Conservation (phyloP, 768 basidiomycete genomes). For the Lactarius akahatsu region DNA sequence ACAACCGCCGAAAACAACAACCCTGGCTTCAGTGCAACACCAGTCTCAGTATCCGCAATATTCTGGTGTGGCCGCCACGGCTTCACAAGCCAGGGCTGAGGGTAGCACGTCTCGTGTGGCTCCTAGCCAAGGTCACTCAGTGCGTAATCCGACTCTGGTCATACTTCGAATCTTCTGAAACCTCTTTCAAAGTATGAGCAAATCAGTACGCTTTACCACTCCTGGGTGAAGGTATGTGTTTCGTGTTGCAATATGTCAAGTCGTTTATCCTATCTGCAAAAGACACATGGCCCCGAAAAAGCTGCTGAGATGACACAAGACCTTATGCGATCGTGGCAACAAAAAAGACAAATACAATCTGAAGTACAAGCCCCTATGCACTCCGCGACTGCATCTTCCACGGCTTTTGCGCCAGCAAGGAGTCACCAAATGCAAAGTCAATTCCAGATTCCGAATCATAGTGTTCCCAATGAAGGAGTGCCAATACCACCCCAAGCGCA, state of each 20-base stretch:
- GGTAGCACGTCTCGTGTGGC: neutral
- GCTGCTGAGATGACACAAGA: constrained; percentile 8
- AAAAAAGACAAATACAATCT: neutral
- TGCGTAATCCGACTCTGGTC: neutral
- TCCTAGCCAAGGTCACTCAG: neutral
- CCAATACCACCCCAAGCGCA: neutral
- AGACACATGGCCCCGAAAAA: constrained; percentile 10
- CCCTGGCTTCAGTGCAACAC: neutral
- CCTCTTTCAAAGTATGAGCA: constrained; percentile 4
- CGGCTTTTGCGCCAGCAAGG: neutral
- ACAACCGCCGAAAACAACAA: neutral
- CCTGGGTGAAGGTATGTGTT: constrained; percentile 15
- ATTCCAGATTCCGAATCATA: neutral
- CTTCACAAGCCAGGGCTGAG: neutral
- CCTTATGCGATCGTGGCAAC: neutral
- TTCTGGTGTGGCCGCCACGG: neutral
- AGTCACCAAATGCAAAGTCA: constrained; percentile 1
- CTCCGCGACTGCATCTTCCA: neutral
- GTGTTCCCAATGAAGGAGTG: neutral
- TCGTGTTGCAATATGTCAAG: neutral
- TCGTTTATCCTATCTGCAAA: neutral
- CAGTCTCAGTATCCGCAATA: constrained; percentile 3
- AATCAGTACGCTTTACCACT: neutral
- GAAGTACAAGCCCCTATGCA: neutral
- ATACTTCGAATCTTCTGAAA: constrained; percentile 1